These are phyloP conservation scores for Quambalaria eucalypti DNA, from an alignment of 1,284 basidiomycete species.

Conservation along the genomic window DNA sequence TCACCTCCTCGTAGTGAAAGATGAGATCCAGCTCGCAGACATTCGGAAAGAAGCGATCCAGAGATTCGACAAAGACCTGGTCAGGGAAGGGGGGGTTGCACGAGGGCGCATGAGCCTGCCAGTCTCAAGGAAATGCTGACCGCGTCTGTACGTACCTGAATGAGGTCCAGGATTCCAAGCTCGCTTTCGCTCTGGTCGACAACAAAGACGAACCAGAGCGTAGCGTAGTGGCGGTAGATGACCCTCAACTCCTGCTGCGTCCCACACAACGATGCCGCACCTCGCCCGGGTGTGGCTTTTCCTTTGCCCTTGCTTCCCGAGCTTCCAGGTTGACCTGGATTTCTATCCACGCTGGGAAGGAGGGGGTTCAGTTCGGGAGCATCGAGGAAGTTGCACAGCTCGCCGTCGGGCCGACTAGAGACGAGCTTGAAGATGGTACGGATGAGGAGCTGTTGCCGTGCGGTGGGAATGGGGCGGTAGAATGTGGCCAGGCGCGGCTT, in stretches of 20 bases:
- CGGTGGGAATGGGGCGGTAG: conserved; percentile 54
- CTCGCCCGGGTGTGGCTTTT: neutral
- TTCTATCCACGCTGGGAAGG: conserved; percentile 11
- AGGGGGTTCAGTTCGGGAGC: conserved; percentile 40
- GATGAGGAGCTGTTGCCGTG: conserved; percentile 39
- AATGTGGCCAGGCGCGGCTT: conserved; percentile 90
- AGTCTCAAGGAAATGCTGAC: neutral
- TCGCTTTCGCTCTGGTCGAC: conserved; percentile 92
- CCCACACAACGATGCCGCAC: neutral
- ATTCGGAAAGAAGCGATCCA: conserved; percentile 93
- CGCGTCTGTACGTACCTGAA: conserved; percentile 65
- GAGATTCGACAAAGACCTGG: conserved; percentile 88
- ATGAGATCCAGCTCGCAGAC: conserved; percentile 97
- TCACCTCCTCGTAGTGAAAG: conserved; percentile 96
- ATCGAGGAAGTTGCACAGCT: conserved; percentile 43
- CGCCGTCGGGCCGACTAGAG: conserved; percentile 31
- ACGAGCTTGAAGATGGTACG: conserved; percentile 40
- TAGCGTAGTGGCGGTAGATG: conserved; percentile 63
- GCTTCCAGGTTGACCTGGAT: neutral
- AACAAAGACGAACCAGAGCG: conserved; percentile 92
- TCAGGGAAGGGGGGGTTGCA: neutral
- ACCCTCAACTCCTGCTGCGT: conserved; percentile 37
- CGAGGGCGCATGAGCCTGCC: neutral
- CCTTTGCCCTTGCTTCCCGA: neutral
- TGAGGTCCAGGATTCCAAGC: conserved; percentile 87